Base-by-base conservation (phyloP, 257 asterid species). In the Eucommia ulmoides region DNA sequence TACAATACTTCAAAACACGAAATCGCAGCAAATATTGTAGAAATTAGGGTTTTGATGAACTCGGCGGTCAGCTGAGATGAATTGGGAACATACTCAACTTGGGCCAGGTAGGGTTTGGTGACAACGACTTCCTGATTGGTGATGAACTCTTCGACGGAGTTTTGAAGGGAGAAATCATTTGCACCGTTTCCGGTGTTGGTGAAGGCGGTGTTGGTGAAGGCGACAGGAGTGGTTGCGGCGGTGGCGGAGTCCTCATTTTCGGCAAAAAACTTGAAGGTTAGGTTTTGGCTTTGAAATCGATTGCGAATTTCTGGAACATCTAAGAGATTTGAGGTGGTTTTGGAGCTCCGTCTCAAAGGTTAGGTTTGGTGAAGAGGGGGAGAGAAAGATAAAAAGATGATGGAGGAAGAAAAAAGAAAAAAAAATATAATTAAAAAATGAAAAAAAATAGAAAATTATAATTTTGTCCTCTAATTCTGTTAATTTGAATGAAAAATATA, bases 1-100 rank as follows among this genome's bases (percentile, higher is more conserved):
- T 91, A 86, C 21, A 95, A 79, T 51, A 96, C 95, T 74, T 85
- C 95, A 45, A 91, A 86, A 0, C 92, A 83, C 2, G 98, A 83
- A 49, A 91, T 33, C 19, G 77, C 65, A 24, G 95, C 88, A 41
- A 91, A 83, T 18, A 79, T 65, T 2, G 95, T 74, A 35, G 80
- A 79, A 18, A 86, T 60, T 33, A 91, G 58, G 57, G 76, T 74
- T 54, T 66, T 55, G 45, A 51, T 25, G 22, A 91, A 62, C 2
- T 53, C 12, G 12, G 12, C 38, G 8, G 38, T 6, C 12, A 12
- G 73, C 45, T 71, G n/a, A 17, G 20, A 23, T 33, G 71, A 16
- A 10, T 19, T 45, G 23, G 24, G 20, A 19, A 44, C 63, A 24
- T 18, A 35, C 2, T 59, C 60, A 12, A 17, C 10, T 24, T 53